A percentile compares a stretch with the other conserved stretches of the same genome.
These are phyloP conservation scores for Mycena chlorophos DNA, from an alignment of 768 basidiomycete species.

Conservation along the genomic window DNA sequence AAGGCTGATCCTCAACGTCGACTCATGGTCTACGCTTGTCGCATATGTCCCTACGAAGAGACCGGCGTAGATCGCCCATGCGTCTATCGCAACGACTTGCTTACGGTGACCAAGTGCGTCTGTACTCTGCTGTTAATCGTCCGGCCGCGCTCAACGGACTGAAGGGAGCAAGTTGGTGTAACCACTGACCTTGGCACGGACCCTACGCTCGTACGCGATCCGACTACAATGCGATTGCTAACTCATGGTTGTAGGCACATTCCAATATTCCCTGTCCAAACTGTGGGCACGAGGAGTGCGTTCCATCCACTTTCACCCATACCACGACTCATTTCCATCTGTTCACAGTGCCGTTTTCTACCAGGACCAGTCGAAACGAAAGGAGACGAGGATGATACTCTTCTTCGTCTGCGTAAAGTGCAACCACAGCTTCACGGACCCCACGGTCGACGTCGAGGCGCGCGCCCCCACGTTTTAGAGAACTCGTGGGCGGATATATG, in stretches of 20 bases:
- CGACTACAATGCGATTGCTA: neutral
- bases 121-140: neutral
- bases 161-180: constrained; percentile 90
- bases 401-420: constrained; percentile 90
- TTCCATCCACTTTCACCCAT: constrained; percentile 11
- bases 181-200: constrained; percentile 86
- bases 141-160: neutral
- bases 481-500: neutral
- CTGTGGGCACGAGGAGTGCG: constrained; percentile 83
- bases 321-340: constrained; percentile 7
- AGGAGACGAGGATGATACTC: constrained; percentile 91
- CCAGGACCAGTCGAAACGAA: constrained; percentile 96
- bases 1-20: constrained; percentile 85
- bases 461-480: neutral
- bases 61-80: constrained; percentile 76
- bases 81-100: constrained; percentile 90
- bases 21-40: constrained; percentile 86
- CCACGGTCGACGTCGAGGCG: constrained; percentile 39
- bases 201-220: constrained; percentile 61
- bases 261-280: constrained; percentile 80
- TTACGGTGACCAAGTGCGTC: constrained; percentile 86
- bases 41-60: constrained; percentile 88
- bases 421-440: constrained; percentile 73
- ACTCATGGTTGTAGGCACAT: constrained; percentile 57
- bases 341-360: constrained; percentile 87